Evolutionary conservation across 2,329 filamentous ascomycete species (phyloP), one percentile per base, ranked within the genome.

Genomic region (Trichoderma sp.): DNA sequence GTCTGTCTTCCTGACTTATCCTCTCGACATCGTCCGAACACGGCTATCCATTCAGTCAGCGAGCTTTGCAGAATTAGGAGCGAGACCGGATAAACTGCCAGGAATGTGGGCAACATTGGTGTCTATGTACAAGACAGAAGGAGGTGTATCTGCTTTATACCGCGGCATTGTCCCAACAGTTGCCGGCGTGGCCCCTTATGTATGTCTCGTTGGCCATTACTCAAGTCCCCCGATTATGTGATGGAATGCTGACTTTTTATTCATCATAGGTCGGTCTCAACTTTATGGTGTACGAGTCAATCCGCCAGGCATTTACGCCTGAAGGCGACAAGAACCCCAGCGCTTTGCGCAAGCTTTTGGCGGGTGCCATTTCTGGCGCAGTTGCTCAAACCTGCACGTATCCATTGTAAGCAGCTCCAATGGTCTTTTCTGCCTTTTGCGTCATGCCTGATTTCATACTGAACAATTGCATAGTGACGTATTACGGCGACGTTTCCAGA

Each of bases 381-480:
- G 92, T 99, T 64, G 96, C 96, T 53, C 96, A 99, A 80, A 98
- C 95, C 2, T 97, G 92, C 86, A 99, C 96, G 77, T 99, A 99
- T 81, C 96, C 96, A 71, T 97, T 99, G 92, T 97, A 82, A 87
- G 92, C 59, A 52, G 8, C 2, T 11, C 21, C 31, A 13, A 8
- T 11, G 5, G 6, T 13, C 8, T 6, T 6, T 16, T 10, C 19
- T 37, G 8, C 24, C 7, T 21, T 10, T 27, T n/a, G 10, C 21
- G 16, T 0, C 5, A 40, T 19, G 19, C 37, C 19, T n/a, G n/a
- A n/a, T 49, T 37, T n/a, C 8, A 37, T 63, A 74, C 67, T 71
- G 3, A 75, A 77, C 70, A 77, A 35, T 63, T 16, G 11, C 21
- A 5, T 10, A 96, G 93, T 78, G 94, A 97, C 78, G 95, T 99